Base-by-base conservation (phyloP, 257 asterid genomes). In the Jacaranda copaia region DNA sequence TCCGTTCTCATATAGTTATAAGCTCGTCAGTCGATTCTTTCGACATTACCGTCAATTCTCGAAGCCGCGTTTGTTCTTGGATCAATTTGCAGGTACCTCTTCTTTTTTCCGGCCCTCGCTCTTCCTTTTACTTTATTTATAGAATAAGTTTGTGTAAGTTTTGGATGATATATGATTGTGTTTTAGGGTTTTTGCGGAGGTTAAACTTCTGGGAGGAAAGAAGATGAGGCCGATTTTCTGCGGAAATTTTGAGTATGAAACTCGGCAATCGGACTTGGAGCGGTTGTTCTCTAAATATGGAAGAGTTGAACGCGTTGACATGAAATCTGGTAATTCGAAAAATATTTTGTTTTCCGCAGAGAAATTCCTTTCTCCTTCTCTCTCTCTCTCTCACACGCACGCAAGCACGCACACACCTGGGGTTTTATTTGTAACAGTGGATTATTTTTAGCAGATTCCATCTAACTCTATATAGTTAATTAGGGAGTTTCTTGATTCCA, bases 221-320 rank as follows among this genome's bases (percentile, higher is more conserved):
- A 91, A 72, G 80, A 90, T 89, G 97, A 92, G 85, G 88, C 93
- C 97, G 12, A 72, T 91, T 73, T 94, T 94, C 85, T 89, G 90
- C 66, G 99, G 99, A 15, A 94, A 92, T 76, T 91, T 94, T 14
- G 99, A 85, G 85, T 88, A 72, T 72, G 98, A 92, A 32, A 87
- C 96, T 77, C 96, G 98, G 25, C 98, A 91, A 66, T 88, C 96
- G 40, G 98, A 92, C 25, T 79, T 94, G 89, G 97, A 94, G 81
- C 89, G 97, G 6, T 52, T 90, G 77, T 92, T 93, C 82, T 86
- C 94, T 78, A 94, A 94, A 75, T 88, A 89, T 51, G 98, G 98
- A 77, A 87, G 89, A 81, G 83, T 94, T 62, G 98, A 91, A 8
- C 94, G 95, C 5, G 89, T 94, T 51, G 99, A 92, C 81, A 91